Evolutionary conservation across 805 yeast species (phyloP), one percentile per base, ranked within the genome.

Genomic region (Zygotorulaspora sp.): DNA sequence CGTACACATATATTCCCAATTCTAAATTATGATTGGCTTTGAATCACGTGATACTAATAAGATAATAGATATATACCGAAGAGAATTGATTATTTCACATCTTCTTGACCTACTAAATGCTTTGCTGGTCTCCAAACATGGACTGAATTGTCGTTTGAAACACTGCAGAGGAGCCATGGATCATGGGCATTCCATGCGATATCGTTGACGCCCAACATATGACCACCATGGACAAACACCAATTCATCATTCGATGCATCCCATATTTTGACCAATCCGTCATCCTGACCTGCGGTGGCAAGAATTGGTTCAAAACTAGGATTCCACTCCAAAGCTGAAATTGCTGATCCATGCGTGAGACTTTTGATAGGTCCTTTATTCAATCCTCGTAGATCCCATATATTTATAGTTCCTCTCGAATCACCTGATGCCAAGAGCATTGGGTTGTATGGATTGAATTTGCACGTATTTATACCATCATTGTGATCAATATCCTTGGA

Each of bases 161-260:
- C 90, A 52, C 87, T 78, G 3, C 86, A 80, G 24, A 87, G 46
- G 72, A 81, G 69, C 75, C 81, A 75, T 3, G 77, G 75, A 40
- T 77, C 83, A 41, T 78, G 78, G 0, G 77, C 74, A 40, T 84
- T 83, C 97, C 97, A 89, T 22, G 77, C 72, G 19, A 87, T 62
- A 50, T 88, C 97, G 47, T 82, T 83, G 2, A 89, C 85, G 3
- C 90, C 88, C n/a, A 82, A 66, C 74, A 81, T 72, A 58, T 89
- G 97, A 0, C 97, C 97, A 3, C 79, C 81, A 61, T 89, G 97
- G 3, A 71, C 68, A 54, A 89, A 88, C 6, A 77, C 30, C 35
- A 49, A 59, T 13, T 57, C 53, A 1, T 50, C 57, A 3, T 52
- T 50, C 4, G 68, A 45, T 3, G 75, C 55, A 50, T 83, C 83